These are phyloP conservation scores for Pyrenopolyporus hunteri DNA, from an alignment of 495 filamentous ascomycete species.

Conservation along the genomic window DNA sequence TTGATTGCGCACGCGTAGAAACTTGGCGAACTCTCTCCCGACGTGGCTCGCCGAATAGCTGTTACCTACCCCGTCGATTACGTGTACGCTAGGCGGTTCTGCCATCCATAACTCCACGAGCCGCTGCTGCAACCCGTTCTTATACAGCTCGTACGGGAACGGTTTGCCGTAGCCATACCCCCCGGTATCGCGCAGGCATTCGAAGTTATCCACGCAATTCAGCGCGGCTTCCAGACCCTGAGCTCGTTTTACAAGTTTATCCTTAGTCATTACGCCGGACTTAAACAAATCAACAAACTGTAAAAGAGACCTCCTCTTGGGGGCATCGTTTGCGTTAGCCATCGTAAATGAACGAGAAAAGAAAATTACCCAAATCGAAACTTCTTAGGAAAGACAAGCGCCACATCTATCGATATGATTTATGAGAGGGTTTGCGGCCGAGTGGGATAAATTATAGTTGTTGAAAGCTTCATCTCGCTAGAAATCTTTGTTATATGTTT, in stretches of 20 bases:
- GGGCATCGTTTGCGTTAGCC: too few relatives aligned
- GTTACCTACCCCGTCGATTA: neutral
- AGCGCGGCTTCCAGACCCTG: neutral
- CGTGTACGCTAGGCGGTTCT: neutral
- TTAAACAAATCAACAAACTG: neutral
- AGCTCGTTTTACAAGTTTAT: slow-evolving; percentile 6
- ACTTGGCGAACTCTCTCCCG: slow-evolving; percentile 28
- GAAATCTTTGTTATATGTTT: too few relatives aligned
- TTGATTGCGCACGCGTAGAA: slow-evolving; percentile 7
- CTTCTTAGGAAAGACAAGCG: too few relatives aligned
- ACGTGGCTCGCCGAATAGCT: slow-evolving; percentile 7
- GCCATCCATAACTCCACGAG: slow-evolving; percentile 11
- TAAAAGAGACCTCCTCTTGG: slow-evolving; percentile 6
- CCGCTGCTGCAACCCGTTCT: neutral
- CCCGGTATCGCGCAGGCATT: slow-evolving; percentile 13
- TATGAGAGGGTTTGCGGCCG: too few relatives aligned
- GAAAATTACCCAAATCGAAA: too few relatives aligned
- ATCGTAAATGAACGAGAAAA: too few relatives aligned
- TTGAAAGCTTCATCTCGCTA: too few relatives aligned
- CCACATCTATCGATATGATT: too few relatives aligned
- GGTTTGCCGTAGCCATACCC: slow-evolving; percentile 14
- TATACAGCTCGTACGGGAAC: slow-evolving; percentile 18
- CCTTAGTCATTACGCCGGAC: slow-evolving; percentile 2
- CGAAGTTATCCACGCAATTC: slow-evolving; percentile 16
- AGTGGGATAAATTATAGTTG: too few relatives aligned